Conservation (phyloP, 441 rosid genomes). For the Mallotus japonicus region DNA sequence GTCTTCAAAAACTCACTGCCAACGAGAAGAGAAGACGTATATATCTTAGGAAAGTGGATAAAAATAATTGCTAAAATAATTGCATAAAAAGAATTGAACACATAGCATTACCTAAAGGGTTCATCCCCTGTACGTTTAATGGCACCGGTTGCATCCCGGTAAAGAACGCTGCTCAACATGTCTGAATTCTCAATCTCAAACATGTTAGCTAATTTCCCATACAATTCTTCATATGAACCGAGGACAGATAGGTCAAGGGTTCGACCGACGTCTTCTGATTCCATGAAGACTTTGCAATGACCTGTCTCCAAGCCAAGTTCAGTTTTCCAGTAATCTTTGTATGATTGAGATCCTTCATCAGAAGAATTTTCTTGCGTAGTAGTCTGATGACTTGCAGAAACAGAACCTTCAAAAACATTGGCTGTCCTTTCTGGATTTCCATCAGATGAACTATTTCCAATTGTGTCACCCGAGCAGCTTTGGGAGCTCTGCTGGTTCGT, state of each 20-base stretch:
- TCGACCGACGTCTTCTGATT: constrained; percentile 81
- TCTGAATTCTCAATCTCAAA: constrained; percentile 62
- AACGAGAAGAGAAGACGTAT: not conserved
- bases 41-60: not conserved
- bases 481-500: constrained; percentile 58
- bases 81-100: not conserved
- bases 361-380: constrained; percentile 43
- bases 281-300: constrained; percentile 87
- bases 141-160: constrained; percentile 54
- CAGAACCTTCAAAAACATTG: constrained; percentile 50
- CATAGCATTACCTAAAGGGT: constrained; percentile 65
- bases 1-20: constrained; percentile 78
- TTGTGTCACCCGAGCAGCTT: constrained; percentile 57
- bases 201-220: constrained; percentile 60
- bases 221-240: constrained; percentile 72
- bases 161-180: constrained; percentile 61
- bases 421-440: constrained; percentile 43
- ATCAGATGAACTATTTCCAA: constrained; percentile 43
- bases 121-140: constrained; percentile 64
- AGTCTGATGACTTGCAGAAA: constrained; percentile 47
- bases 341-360: constrained; percentile 58
- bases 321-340: constrained; percentile 39
- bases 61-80: not conserved
- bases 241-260: constrained; percentile 68
- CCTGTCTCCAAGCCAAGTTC: constrained; percentile 50